Conservation (phyloP, 345 rosid species). For the Gossypium sturtianum region DNA sequence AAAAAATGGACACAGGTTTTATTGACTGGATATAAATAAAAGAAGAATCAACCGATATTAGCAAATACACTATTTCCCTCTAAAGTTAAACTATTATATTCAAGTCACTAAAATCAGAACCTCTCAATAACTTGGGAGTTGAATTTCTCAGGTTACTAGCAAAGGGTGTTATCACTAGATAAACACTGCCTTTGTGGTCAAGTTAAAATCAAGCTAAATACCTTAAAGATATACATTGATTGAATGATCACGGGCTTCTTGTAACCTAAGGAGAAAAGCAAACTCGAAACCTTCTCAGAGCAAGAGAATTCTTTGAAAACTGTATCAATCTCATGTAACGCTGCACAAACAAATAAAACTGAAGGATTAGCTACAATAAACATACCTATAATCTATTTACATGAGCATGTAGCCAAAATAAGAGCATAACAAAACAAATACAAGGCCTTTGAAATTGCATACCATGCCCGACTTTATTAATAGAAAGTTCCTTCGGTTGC, state of each 20-base stretch:
- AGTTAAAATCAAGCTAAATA: conserved; percentile 17
- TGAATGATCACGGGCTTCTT: conserved; percentile 72
- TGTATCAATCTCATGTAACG: conserved; percentile 80
- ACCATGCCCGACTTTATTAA: conserved; percentile 98
- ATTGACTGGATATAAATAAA: not conserved
- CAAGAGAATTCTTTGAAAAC: conserved; percentile 58
- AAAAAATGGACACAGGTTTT: not conserved
- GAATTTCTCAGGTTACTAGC: not conserved
- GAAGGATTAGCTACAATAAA: conserved; percentile 3
- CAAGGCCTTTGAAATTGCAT: conserved; percentile 14
- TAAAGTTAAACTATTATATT: not conserved
- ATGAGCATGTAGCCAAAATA: not conserved
- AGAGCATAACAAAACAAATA: not conserved
- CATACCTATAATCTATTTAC: conserved; percentile 1
- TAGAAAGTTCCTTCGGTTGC: conserved; percentile 82
- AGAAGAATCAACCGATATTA: not conserved
- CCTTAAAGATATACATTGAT: conserved; percentile 97
- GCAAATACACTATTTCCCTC: not conserved
- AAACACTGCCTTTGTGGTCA: not conserved
- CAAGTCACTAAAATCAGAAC: not conserved
- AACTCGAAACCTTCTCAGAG: conserved; percentile 51
- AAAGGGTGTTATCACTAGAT: not conserved
- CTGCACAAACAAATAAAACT: conserved; percentile 34
- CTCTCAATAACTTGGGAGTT: not conserved
- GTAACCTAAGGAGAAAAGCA: conserved; percentile 69